phyloP scores from a whole-genome alignment of 2,329 filamentous ascomycete species.

The Aspergillus sergii region DNA sequence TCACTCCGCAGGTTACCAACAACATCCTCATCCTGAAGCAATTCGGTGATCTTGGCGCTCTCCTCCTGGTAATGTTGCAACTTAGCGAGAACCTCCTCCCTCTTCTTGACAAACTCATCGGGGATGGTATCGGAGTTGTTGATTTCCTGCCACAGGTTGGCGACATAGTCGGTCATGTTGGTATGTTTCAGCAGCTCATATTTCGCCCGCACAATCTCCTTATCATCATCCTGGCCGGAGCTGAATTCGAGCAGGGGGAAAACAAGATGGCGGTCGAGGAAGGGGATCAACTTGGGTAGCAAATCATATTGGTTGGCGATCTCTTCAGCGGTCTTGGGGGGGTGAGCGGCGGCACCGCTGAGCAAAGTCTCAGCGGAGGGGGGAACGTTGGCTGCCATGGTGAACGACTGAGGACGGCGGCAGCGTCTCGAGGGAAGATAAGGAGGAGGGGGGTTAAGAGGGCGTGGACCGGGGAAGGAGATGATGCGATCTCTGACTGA shows the following conservation, averaged over 20 bases:
- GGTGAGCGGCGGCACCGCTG: slow-evolving; percentile 52
- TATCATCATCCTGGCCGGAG: slow-evolving; percentile 75
- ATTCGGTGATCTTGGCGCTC: slow-evolving; percentile 82
- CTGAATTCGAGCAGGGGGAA: slow-evolving; percentile 95
- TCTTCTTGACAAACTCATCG: slow-evolving; percentile 83
- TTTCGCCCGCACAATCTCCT: slow-evolving; percentile 80
- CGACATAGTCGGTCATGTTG: slow-evolving; percentile 99
- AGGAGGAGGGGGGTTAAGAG: slow-evolving; percentile 20
- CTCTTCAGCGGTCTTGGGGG: slow-evolving; percentile 48
- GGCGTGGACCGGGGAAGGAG: slow-evolving; percentile 13
- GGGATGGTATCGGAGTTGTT: slow-evolving; percentile 77
- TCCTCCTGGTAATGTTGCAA: slow-evolving; percentile 83
- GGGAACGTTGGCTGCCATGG: slow-evolving; percentile 56
- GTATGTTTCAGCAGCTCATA: slow-evolving; percentile 94
- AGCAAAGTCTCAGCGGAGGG: slow-evolving; percentile 53
- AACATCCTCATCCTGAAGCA: slow-evolving; percentile 86
- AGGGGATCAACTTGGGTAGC: slow-evolving; percentile 83
- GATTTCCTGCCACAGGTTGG: slow-evolving; percentile 86
- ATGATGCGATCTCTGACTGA: slow-evolving; percentile 3
- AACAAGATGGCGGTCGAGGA: slow-evolving; percentile 94
- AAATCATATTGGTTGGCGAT: slow-evolving; percentile 75
- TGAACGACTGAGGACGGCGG: slow-evolving; percentile 26
- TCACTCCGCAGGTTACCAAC: slow-evolving; percentile 89
- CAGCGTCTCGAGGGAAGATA: slow-evolving; percentile 20
- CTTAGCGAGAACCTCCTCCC: slow-evolving; percentile 82